Evolutionary conservation across 78 protist species (phyloP), one percentile per base, ranked within the genome.

Genomic region (Cavenderia fasciculata): DNA sequence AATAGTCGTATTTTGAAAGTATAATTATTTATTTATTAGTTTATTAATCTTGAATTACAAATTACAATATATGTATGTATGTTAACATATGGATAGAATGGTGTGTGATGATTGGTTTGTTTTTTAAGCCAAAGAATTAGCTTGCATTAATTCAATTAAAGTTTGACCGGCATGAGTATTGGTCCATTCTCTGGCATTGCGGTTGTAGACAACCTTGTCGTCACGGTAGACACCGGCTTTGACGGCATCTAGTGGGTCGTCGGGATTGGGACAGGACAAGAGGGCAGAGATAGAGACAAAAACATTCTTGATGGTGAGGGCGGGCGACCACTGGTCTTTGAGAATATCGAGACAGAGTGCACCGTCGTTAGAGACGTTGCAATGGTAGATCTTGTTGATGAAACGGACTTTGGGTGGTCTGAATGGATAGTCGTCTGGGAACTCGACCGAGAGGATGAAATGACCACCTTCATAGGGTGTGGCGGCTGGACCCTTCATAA

Each of bases 271-370:
- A 46, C 89, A 84, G 7, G 96, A 40, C 18, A 97, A 57, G n/a
- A 97, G 92, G 16, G 96, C 74, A 21, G 65, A 59, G 29, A 97
- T 43, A 4, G 98, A 92, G 23, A 95, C 52, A 54, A 95, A 56
- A 0, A 95, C 92, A 38, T 96, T 96, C 43, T 94, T 65, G 34
- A 90, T 79, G 2, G 98, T 94, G 14, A 97, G 70, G 2, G 98
- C 96, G 2, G 98, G 98, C 2, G 66, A 23, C 98, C 98, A 98
- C 44, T 82, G 56, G 46, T 95, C 96, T 51, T 96, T 94, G 56
- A 98, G 92, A 23, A 98, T 97, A 65, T 98, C 99, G 7, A 98
- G 65, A 85, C 99, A 98, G 27, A 98, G 96, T 47, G 49, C 36
- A 14, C 99, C 99, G 43, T 90, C 88, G 18, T 18, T 19, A 84